These are phyloP conservation scores for Herpetomonas samuelpessoai DNA, from an alignment of 208 protist species.

Conservation along the genomic window DNA sequence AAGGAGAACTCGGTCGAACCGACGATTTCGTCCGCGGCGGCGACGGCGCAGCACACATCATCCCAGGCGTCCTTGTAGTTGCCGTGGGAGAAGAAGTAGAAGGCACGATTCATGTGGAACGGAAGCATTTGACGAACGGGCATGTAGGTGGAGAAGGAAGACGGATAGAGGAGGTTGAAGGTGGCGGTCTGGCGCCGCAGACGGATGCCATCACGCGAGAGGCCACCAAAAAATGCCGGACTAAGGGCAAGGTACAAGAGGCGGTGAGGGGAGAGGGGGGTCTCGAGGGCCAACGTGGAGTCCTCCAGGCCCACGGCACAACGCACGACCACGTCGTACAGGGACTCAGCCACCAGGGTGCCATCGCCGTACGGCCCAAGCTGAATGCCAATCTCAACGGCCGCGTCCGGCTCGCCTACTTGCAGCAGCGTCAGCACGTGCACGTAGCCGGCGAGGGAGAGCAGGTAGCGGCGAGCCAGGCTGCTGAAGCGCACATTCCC, in stretches of 20 bases:
- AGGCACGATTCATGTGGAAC: constrained; percentile 63
- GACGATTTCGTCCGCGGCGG: constrained; percentile 66
- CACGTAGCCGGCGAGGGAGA: constrained; percentile 52
- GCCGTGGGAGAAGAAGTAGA: constrained; percentile 29
- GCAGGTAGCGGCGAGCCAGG: constrained; percentile 22
- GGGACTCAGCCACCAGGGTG: constrained; percentile 24
- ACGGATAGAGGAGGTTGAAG: constrained; percentile 46
- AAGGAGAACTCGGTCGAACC: constrained; percentile 73
- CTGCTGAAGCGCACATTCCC: constrained; percentile 1
- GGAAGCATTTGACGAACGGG: constrained; percentile 61
- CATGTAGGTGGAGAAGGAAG: constrained; percentile 34
- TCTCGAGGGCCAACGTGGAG: constrained; percentile 36
- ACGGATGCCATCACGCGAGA: constrained; percentile 37
- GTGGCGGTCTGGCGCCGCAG: constrained; percentile 21
- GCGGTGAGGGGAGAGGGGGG: constrained; percentile 40
- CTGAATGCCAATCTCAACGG: constrained; percentile 26
- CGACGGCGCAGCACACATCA: constrained; percentile 62
- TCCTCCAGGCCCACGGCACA: constrained; percentile 67
- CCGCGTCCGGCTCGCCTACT: constrained; percentile 51
- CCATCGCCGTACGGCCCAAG: constrained; percentile 14
- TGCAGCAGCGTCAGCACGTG: constrained; percentile 75
- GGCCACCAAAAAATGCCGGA: constrained; percentile 71
- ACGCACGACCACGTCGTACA: constrained; percentile 40
- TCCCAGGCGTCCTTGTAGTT: constrained; percentile 57
- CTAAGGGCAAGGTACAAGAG: constrained; percentile 59